Evolutionary conservation across 2,329 filamentous ascomycete species (phyloP).

Genomic region (Zymoseptoria crescenta): DNA sequence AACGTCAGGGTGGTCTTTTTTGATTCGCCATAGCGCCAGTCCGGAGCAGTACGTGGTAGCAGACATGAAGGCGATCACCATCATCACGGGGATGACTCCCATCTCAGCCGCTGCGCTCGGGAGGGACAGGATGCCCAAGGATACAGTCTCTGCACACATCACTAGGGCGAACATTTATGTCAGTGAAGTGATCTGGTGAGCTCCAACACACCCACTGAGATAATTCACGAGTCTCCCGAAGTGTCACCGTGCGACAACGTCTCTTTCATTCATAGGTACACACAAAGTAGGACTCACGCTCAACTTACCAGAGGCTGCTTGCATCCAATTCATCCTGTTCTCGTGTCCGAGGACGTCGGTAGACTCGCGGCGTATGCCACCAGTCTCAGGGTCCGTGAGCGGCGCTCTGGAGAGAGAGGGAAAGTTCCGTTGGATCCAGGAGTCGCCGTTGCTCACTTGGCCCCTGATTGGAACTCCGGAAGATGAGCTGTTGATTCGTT

Average conservation of each 20-base stretch:
- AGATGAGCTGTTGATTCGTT: too few relatives aligned
- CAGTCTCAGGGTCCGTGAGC: too few relatives aligned
- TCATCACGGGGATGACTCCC: slow-evolving; percentile 40
- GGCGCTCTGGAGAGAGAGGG: too few relatives aligned
- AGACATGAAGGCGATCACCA: slow-evolving; percentile 48
- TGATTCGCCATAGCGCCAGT: slow-evolving; percentile 53
- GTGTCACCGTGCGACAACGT: too few relatives aligned
- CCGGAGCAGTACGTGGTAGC: slow-evolving; percentile 54
- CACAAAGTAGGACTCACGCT: too few relatives aligned
- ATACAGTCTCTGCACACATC: slow-evolving; percentile 54
- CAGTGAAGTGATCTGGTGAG: background rate
- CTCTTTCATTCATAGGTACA: too few relatives aligned
- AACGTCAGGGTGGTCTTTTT: slow-evolving; percentile 48
- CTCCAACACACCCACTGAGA: too few relatives aligned
- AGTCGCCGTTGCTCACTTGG: too few relatives aligned
- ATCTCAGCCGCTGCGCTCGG: slow-evolving; percentile 46
- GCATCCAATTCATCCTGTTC: slow-evolving; percentile 43
- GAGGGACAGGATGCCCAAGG: slow-evolving; percentile 49
- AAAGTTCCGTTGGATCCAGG: too few relatives aligned
- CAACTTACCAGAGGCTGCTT: slow-evolving; percentile 14
- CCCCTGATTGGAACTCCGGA: too few relatives aligned
- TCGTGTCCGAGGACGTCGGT: slow-evolving; percentile 33
- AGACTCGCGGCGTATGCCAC: too few relatives aligned
- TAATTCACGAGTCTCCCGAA: background rate
- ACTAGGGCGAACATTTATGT: slow-evolving; percentile 9